These are phyloP conservation scores for Russula virescens DNA, from an alignment of 768 basidiomycete genomes.

Conservation along the genomic window DNA sequence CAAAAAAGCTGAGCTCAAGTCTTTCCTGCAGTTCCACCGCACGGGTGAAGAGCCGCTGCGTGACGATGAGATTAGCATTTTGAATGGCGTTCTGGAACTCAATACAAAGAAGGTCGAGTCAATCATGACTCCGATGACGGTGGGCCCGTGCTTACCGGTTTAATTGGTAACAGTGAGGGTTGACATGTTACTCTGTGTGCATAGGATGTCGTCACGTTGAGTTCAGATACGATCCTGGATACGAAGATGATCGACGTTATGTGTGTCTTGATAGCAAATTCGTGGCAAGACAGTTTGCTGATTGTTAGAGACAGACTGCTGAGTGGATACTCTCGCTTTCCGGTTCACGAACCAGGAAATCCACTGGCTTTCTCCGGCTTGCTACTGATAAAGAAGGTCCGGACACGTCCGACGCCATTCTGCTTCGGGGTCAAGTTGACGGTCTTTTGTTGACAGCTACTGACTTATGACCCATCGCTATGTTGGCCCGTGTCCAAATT, in stretches of 20 bases:
- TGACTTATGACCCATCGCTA: slow-evolving; percentile 84
- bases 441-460: slow-evolving; percentile 46
- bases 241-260: slow-evolving; percentile 71
- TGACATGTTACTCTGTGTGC: neutral
- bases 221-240: slow-evolving; percentile 72
- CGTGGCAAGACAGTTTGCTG: neutral
- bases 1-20: slow-evolving; percentile 63
- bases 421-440: neutral
- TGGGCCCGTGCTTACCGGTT: slow-evolving; percentile 18
- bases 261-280: slow-evolving; percentile 37
- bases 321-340: slow-evolving; percentile 92
- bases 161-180: neutral
- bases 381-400: slow-evolving; percentile 78
- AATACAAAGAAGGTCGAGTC: slow-evolving; percentile 59
- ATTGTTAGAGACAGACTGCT: slow-evolving; percentile 40
- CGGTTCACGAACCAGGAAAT: slow-evolving; percentile 70
- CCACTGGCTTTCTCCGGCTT: slow-evolving; percentile 72
- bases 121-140: slow-evolving; percentile 55
- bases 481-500: slow-evolving; percentile 70
- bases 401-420: neutral
- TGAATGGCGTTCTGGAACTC: slow-evolving; percentile 75
- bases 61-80: slow-evolving; percentile 76
- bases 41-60: slow-evolving; percentile 70
- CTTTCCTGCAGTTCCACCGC: slow-evolving; percentile 71
- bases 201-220: slow-evolving; percentile 79